Base-by-base conservation (phyloP, 345 rosid genomes). In the Isatis tinctoria region DNA sequence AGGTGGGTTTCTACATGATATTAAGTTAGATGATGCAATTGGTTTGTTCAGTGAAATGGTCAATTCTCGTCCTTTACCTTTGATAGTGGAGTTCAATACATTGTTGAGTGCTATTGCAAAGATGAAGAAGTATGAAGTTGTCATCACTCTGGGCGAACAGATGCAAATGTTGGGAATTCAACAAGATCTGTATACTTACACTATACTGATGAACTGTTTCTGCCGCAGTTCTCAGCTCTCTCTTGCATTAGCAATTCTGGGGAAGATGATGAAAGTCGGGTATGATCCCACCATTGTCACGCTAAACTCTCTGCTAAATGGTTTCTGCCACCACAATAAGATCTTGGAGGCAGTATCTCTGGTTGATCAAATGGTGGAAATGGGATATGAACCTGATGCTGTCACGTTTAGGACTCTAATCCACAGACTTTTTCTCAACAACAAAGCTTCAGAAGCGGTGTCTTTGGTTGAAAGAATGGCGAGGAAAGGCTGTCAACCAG, bases 371-470 rank as follows among this genome's bases (percentile, higher is more conserved):
- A 58, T 69, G 16, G 65, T 69, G 0, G 22, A 8, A 30, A 30
- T 44, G 16, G 66, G 65, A 18, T 20, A 9, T 3, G 1, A 58
- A 10, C 65, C 45, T 5, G 0, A 70, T 1, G 14, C 17, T 0
- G 2, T 44, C 0, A 58, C 65, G 3, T 58, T 58, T 0, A 70
- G 0, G 0, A 70, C 74, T 58, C 8, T 70, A 0, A 9, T 70
- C 12, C 56, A 58, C 41, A 65, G 74, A 1, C 45, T 58, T 14
- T 70, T 70, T 58, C 66, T 30, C n/a, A 0, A 32, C 57, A 20
- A 70, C 44, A 70, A 3, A 45, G 45, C 1, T 1, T 43, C 65
- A 0, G 11, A 57, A 43, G 56, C 56, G 0, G 65, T 57, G 65
- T 20, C 32, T 41, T 18, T 69, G 17, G 43, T 69, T 18, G 73